These are phyloP conservation scores for Colletotrichum horii DNA, from an alignment of 2,329 filamentous ascomycete genomes.

Conservation along the genomic window DNA sequence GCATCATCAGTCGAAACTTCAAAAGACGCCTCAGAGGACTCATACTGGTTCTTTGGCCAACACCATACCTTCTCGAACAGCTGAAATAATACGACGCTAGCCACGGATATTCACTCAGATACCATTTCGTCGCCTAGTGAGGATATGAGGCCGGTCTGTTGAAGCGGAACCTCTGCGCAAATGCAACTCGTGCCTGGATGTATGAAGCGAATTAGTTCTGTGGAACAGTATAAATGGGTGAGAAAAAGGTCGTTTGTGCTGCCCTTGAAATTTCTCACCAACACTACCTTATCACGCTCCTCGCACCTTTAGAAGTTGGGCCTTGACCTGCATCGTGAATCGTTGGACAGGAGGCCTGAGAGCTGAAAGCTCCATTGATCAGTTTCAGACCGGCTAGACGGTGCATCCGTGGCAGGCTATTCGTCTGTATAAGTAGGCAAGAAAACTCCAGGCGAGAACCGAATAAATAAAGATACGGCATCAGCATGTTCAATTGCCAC, in stretches of 20 bases:
- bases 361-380: neutral
- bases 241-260: neutral
- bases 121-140: neutral
- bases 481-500: neutral
- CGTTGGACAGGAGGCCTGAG: neutral
- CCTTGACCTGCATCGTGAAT: neutral
- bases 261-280: neutral
- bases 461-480: fast-evolving
- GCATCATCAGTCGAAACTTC: neutral
- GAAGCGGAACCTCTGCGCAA: neutral
- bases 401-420: neutral
- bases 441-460: fast-evolving
- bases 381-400: neutral
- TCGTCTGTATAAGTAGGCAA: neutral
- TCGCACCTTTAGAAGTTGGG: neutral
- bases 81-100: neutral
- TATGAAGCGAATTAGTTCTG: neutral
- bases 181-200: neutral
- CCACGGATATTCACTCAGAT: neutral
- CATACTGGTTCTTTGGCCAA: neutral
- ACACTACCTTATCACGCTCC: fast-evolving
- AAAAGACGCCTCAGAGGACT: neutral
- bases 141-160: neutral
- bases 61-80: neutral
- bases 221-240: neutral